Conservation (phyloP, 2,329 filamentous ascomycete species). For the Monosporascus sp. region DNA sequence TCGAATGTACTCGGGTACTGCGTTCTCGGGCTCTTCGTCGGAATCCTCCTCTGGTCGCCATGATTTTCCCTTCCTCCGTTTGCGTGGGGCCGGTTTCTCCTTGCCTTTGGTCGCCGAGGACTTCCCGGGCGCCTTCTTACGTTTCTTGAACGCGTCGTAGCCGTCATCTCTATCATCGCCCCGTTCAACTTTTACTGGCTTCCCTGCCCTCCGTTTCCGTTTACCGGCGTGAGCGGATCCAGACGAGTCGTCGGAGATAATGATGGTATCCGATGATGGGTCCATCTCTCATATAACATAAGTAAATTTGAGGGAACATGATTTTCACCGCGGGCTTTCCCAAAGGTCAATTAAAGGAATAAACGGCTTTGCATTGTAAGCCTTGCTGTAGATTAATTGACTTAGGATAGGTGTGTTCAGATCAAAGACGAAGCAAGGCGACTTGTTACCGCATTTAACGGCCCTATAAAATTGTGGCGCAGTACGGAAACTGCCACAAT, state of each 20-base stretch:
- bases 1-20: conserved; percentile 69
- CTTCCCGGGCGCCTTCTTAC: conserved; percentile 13
- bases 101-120: conserved; percentile 11
- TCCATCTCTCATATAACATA: conserved; percentile 11
- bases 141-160: conserved; percentile 17
- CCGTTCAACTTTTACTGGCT: conserved; percentile 16
- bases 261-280: conserved; percentile 10
- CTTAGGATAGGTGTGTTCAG: not conserved
- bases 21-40: conserved; percentile 42
- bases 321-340: not conserved
- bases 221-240: conserved; percentile 18
- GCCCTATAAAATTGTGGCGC: not conserved
- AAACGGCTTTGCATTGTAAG: not conserved
- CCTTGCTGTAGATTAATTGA: not conserved
- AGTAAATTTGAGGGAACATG: not conserved
- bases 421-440: not conserved
- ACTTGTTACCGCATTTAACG: not conserved
- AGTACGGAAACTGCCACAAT: not conserved
- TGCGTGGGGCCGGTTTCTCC: conserved; percentile 1
- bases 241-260: conserved; percentile 22
- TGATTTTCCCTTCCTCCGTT: conserved; percentile 5
- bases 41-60: conserved; percentile 27
- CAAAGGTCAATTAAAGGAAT: not conserved
- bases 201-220: conserved; percentile 14
- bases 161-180: conserved; percentile 21